Percentiles rank a stretch among this genome's conserved stretches.
phyloP scores from a whole-genome alignment of 1,284 basidiomycete species.

The Rhodofomes roseus region DNA sequence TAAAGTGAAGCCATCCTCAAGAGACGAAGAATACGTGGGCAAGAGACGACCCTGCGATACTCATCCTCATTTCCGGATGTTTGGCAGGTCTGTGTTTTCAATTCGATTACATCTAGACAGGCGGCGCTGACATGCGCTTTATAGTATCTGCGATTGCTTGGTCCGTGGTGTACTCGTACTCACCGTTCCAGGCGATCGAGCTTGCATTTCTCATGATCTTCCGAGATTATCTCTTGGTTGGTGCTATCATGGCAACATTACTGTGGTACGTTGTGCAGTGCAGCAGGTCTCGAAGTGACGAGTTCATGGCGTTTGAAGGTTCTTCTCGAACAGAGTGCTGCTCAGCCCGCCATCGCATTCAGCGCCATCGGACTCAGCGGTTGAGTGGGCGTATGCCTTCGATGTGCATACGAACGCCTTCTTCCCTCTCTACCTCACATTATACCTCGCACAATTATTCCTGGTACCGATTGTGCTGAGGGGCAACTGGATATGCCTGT shows the following conservation, averaged over 20 bases:
- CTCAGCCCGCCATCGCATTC: constrained; percentile 73
- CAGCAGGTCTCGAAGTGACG: not conserved
- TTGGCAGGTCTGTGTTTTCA: constrained; percentile 57
- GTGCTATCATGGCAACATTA: constrained; percentile 69
- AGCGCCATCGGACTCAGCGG: constrained; percentile 64
- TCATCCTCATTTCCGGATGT: constrained; percentile 79
- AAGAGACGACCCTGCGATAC: constrained; percentile 90
- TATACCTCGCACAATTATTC: constrained; percentile 84
- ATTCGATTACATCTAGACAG: not conserved
- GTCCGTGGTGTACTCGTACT: constrained; percentile 79
- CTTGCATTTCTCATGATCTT: constrained; percentile 80
- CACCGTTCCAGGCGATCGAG: constrained; percentile 50
- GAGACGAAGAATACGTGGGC: constrained; percentile 99
- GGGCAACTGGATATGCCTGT: constrained; percentile 88
- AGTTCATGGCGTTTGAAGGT: constrained; percentile 37
- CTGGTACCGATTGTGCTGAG: constrained; percentile 78
- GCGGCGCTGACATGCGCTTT: constrained; percentile 1
- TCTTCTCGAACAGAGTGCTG: constrained; percentile 68
- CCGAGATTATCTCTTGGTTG: constrained; percentile 81
- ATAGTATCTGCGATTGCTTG: constrained; percentile 78
- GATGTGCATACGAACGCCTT: constrained; percentile 95
- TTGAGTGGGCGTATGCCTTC: constrained; percentile 92
- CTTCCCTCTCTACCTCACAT: constrained; percentile 86
- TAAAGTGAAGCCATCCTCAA: constrained; percentile 23
- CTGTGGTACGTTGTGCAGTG: constrained; percentile 56